phyloP scores from a whole-genome alignment of 2,329 filamentous ascomycete genomes.

The Purpureocillium takamizusanense region DNA sequence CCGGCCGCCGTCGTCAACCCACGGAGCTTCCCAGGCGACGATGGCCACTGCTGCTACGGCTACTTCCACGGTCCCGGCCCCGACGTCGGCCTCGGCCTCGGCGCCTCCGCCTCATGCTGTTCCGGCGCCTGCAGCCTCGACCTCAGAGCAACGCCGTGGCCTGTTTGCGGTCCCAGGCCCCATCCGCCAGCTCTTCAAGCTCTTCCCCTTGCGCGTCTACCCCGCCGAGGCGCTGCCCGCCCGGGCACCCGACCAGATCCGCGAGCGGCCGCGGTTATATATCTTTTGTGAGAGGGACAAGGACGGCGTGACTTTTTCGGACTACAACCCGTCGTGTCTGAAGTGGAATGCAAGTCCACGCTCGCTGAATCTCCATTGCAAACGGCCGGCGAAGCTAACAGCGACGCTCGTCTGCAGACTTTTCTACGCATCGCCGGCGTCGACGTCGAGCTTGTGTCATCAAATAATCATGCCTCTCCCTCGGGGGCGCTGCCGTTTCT shows the following conservation, averaged over 20 bases:
- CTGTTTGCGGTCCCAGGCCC: slow-evolving; percentile 60
- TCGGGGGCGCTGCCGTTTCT: slow-evolving; percentile 84
- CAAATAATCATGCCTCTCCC: slow-evolving; percentile 89
- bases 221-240: slow-evolving; percentile 65
- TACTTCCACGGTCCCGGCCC: too few species aligned
- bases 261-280: slow-evolving; percentile 52
- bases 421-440: slow-evolving; percentile 72
- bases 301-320: slow-evolving; percentile 54
- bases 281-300: slow-evolving; percentile 64
- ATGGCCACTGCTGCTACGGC: too few species aligned
- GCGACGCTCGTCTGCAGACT: slow-evolving; percentile 42
- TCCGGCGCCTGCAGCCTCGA: too few species aligned
- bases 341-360: slow-evolving; percentile 76
- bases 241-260: slow-evolving; percentile 34
- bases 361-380: neutral
- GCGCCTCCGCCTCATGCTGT: too few species aligned
- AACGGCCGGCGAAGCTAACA: neutral
- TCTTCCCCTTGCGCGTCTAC: slow-evolving; percentile 71
- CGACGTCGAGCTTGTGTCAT: slow-evolving; percentile 56
- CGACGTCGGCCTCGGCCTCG: too few species aligned
- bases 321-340: slow-evolving; percentile 85
- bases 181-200: slow-evolving; percentile 75
- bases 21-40: too few species aligned
- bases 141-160: too few species aligned
- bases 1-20: too few species aligned